Evolutionary conservation across 176 grass and related monocot genomes (phyloP), one percentile per base, ranked within the genome.

Genomic region (Tillandsia leiboldiana): DNA sequence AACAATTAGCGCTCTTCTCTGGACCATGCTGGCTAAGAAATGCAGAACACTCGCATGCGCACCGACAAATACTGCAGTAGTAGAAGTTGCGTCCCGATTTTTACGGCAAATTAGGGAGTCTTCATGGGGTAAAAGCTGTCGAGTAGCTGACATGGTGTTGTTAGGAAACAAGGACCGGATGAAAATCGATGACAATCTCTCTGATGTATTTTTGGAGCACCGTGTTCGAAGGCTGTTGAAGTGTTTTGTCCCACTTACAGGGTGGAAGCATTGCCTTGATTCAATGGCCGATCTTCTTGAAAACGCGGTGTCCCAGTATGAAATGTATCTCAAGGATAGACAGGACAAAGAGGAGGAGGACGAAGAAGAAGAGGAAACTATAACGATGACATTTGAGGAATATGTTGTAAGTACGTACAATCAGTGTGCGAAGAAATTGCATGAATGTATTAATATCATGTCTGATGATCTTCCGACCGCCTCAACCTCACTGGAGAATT

Each of bases 1-100:
- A 77, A 91, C 88, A 9, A 91, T 96, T 20, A 84, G 80, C 66
- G 72, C 73, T 0, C 10, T 96, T 1, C 50, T 96, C 22, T 81
- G 90, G 88, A 2, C 86, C 50, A 2, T 84, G 26, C 58, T 84
- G 15, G 26, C 15, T 22, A 20, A 3, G 70, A 80, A 75, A 17
- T 82, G 72, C 70, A 65, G 80, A 62, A 81, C 83, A 0, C 61
- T 96, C 26, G 84, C 83, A 8, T 96, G 92, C 8, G 88, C 92
- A 0, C 88, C 92, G 1, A 96, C 92, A 51, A 96, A 96, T 69
- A 89, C 83, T 14, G 92, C 88, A 1, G 83, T 96, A 0, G 75
- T 66, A 15, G 80, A 91, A 70, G 80, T 96, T 3, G 85, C 85
- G 0, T 80, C 80, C 1, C 83, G 88, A 0, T 27, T 96, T 57